phyloP scores from a whole-genome alignment of 2,329 filamentous ascomycete species.

The Hypoxylon sp. region DNA sequence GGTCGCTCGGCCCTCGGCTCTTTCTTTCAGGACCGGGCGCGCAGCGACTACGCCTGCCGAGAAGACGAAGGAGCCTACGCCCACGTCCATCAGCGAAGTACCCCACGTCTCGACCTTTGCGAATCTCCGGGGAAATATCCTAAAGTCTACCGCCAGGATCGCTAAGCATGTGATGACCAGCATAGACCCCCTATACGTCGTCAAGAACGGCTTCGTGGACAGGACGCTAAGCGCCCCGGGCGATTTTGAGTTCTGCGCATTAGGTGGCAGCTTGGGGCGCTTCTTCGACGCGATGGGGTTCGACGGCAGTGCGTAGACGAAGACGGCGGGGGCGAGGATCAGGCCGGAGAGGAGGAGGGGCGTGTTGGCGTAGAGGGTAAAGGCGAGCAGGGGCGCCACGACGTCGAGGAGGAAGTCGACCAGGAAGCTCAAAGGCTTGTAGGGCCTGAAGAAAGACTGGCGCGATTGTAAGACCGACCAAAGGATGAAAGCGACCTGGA shows the following conservation, averaged over 20 bases:
- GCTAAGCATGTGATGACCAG: constrained; percentile 89
- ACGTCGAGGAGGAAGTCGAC: constrained; percentile 92
- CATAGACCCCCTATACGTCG: constrained; percentile 91
- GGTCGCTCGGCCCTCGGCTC: constrained; percentile 61
- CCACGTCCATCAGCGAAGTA: constrained; percentile 98
- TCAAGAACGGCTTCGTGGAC: constrained; percentile 91
- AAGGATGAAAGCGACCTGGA: constrained; percentile 80
- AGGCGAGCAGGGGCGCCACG: constrained; percentile 82
- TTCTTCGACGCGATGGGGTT: constrained; percentile 58
- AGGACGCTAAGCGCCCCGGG: constrained; percentile 62
- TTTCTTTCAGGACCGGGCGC: constrained; percentile 79
- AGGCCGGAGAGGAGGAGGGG: constrained; percentile 81
- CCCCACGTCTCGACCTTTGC: constrained; percentile 99
- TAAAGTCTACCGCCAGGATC: constrained; percentile 97
- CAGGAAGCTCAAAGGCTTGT: constrained; percentile 73
- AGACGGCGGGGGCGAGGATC: constrained; percentile 75
- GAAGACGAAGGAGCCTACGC: constrained; percentile 97
- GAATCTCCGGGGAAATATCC: constrained; percentile 90
- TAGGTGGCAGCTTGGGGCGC: constrained; percentile 63
- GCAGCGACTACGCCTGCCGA: constrained; percentile 92
- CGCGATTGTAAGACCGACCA: constrained; percentile 91
- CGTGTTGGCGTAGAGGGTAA: constrained; percentile 82
- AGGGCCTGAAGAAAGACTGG: constrained; percentile 84
- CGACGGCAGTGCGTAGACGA: constrained; percentile 68
- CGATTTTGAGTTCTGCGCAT: constrained; percentile 54